A percentile compares a stretch with the other conserved stretches of the same genome.
Evolutionary conservation across 768 basidiomycete genomes (phyloP).

Genomic region (Tulasnella sp.): DNA sequence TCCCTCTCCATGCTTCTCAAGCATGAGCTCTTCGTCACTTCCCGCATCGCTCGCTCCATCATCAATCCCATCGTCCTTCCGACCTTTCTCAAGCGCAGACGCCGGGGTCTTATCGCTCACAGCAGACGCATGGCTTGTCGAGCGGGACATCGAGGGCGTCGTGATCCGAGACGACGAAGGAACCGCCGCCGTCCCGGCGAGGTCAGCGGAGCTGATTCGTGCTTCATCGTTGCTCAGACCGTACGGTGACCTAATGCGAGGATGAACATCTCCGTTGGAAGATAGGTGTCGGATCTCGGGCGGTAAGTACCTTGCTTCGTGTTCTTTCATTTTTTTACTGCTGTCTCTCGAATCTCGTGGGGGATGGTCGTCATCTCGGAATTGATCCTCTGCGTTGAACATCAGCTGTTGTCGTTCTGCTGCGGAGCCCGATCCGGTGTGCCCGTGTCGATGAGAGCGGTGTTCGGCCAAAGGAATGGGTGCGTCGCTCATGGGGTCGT

Average conservation of each 20-base stretch:
- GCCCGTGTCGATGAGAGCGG: neutral
- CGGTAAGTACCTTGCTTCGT: neutral
- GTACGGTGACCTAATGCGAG: constrained; percentile 1
- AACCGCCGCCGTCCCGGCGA: neutral
- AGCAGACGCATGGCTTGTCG: neutral
- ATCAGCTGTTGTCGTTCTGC: constrained; percentile 14
- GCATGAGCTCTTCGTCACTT: neutral
- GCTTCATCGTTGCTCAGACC: neutral
- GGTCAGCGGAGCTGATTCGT: neutral
- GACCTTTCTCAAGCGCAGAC: neutral
- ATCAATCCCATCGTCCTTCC: neutral
- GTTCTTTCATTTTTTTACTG: neutral
- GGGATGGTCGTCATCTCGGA: neutral
- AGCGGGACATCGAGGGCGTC: neutral
- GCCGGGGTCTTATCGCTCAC: neutral
- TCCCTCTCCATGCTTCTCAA: neutral
- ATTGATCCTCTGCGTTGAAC: constrained; percentile 12
- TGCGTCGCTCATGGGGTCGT: constrained; percentile 16
- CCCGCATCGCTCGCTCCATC: neutral
- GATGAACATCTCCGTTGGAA: neutral
- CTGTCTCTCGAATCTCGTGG: neutral
- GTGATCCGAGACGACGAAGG: neutral
- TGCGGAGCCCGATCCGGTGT: neutral
- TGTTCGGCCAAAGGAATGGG: constrained; percentile 2
- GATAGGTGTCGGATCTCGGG: neutral